phyloP scores from a whole-genome alignment of 2,329 filamentous ascomycete species.

The Elsinoe ampelina region DNA sequence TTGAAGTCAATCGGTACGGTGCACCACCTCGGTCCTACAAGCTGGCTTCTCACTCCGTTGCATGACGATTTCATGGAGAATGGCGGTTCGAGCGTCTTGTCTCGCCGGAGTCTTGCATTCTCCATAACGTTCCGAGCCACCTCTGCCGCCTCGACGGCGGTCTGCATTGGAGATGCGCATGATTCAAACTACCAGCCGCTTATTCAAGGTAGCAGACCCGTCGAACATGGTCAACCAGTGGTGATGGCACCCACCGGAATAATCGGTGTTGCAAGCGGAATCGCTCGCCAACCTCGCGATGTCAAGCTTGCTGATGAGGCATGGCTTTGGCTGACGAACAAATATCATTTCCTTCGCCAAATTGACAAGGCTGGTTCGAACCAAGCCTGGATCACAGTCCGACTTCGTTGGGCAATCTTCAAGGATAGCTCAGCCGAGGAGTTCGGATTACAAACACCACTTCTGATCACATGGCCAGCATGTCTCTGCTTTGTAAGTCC shows the following conservation, averaged over 20 bases:
- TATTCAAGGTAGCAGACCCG: no score
- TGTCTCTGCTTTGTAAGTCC: neutral
- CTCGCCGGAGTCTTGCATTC: neutral
- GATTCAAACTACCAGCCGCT: neutral
- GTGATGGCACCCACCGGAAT: neutral
- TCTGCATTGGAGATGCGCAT: neutral
- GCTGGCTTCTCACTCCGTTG: neutral
- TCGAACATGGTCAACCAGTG: neutral
- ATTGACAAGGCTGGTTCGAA: neutral
- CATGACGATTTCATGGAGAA: neutral
- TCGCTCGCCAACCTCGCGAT: neutral
- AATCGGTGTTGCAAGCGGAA: neutral
- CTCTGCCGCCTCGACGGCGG: neutral
- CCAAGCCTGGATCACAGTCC: constrained; percentile 10
- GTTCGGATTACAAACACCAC: neutral
- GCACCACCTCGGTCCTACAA: neutral
- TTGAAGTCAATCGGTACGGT: neutral
- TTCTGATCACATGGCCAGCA: neutral
- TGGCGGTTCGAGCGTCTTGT: no score
- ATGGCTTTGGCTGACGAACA: neutral
- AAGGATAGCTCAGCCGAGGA: neutral
- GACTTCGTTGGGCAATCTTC: constrained; percentile 1
- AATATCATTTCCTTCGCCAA: neutral
- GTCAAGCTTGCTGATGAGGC: neutral
- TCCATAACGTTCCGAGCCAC: neutral